Percentiles rank a stretch among this genome's conserved stretches.
Conservation (phyloP, 768 basidiomycete genomes). For the Coprinopsis cinerea region DNA sequence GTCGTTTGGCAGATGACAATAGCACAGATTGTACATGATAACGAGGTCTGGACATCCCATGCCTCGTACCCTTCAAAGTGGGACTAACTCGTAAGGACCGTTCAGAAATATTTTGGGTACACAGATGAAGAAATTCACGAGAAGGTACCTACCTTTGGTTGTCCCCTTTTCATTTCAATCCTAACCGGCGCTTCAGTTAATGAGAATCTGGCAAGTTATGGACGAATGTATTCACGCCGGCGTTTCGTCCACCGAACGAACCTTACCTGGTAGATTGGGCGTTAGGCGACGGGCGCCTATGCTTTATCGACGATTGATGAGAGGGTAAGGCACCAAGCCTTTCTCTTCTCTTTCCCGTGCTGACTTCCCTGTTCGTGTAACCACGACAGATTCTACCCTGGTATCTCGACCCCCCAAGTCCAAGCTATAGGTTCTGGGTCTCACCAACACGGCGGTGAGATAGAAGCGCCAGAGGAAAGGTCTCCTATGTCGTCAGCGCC, state of each 20-base stretch:
- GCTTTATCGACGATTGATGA: constrained; percentile 86
- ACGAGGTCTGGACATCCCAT: constrained; percentile 51
- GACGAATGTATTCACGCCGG: constrained; percentile 85
- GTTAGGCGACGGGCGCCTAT: constrained; percentile 81
- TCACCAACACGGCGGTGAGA: constrained; percentile 14
- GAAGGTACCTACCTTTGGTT: constrained; percentile 60
- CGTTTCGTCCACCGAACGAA: constrained; percentile 70
- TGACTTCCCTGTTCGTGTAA: not conserved
- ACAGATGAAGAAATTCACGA: constrained; percentile 67
- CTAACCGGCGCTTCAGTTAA: constrained; percentile 29
- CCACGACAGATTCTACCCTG: constrained; percentile 45
- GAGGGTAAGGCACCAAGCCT: constrained; percentile 48
- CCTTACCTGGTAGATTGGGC: constrained; percentile 81
- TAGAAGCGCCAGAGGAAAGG: constrained; percentile 13
- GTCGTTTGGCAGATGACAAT: constrained; percentile 66
- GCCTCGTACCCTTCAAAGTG: no score
- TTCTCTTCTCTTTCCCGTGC: not conserved
- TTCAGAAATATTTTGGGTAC: constrained; percentile 60
- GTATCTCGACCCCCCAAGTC: constrained; percentile 29
- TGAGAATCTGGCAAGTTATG: constrained; percentile 89
- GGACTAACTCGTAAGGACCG: no score
- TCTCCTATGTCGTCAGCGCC: no score
- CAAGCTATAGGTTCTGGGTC: constrained; percentile 26
- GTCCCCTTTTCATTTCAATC: constrained; percentile 1
- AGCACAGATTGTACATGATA: constrained; percentile 90